phyloP scores from a whole-genome alignment of 768 basidiomycete species.

The Crepidotus variabilis region DNA sequence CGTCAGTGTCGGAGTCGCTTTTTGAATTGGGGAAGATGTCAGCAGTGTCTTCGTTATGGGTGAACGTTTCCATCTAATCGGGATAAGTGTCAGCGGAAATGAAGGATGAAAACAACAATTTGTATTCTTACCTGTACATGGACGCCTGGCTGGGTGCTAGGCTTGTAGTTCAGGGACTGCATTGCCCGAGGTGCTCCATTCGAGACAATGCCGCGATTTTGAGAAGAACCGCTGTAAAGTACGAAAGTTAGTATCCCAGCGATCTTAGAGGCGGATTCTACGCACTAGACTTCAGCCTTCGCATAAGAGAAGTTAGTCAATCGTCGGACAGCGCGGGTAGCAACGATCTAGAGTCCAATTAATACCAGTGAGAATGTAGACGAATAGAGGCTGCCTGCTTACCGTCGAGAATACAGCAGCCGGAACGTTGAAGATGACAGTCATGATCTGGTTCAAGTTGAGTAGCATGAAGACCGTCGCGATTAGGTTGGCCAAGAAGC shows the following conservation, averaged over 20 bases:
- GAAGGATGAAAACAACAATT: no score
- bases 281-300: slow-evolving; percentile 43
- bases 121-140: slow-evolving; percentile 38
- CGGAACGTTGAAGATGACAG: slow-evolving; percentile 61
- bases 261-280: not conserved
- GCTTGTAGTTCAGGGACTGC: slow-evolving; percentile 19
- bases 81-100: no score
- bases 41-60: slow-evolving; percentile 29
- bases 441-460: slow-evolving; percentile 65
- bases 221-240: slow-evolving; percentile 19
- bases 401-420: slow-evolving; percentile 54
- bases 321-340: slow-evolving; percentile 57
- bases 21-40: slow-evolving; percentile 18
- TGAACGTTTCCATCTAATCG: slow-evolving; percentile 46
- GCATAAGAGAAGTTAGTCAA: slow-evolving; percentile 45
- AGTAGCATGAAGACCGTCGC: slow-evolving; percentile 64
- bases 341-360: slow-evolving; percentile 41
- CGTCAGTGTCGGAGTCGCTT: slow-evolving; percentile 29
- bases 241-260: slow-evolving; percentile 10
- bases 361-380: not conserved
- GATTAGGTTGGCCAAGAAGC: slow-evolving; percentile 40
- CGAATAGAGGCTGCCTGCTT: slow-evolving; percentile 10
- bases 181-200: slow-evolving; percentile 13
- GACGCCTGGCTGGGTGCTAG: slow-evolving; percentile 27
- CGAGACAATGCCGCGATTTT: slow-evolving; percentile 16